Percentiles rank a stretch among this genome's conserved stretches.
phyloP scores from a whole-genome alignment of 2,329 filamentous ascomycete genomes.

The Nigrograna mackinnonii region DNA sequence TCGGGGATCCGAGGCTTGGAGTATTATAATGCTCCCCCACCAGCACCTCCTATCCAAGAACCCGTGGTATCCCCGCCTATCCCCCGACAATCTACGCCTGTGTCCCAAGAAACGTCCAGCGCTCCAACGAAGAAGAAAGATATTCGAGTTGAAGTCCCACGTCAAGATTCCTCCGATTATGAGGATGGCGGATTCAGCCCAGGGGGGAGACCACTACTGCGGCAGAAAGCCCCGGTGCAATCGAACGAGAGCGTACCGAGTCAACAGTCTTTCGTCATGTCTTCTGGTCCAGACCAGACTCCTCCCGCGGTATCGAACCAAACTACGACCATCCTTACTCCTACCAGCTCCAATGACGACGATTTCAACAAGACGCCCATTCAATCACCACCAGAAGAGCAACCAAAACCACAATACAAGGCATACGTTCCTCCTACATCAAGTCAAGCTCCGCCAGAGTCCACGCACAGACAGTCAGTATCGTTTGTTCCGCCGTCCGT shows the following conservation, averaged over 20 bases:
- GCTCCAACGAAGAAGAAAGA: constrained; percentile 12
- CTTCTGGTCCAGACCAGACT: constrained; percentile 23
- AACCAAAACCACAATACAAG: constrained; percentile 29
- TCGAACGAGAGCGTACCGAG: constrained; percentile 12
- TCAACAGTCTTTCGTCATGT: constrained; percentile 15
- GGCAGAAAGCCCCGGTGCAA: constrained; percentile 18
- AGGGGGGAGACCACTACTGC: constrained; percentile 55
- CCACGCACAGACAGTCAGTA: constrained; percentile 26
- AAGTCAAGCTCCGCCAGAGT: constrained; percentile 10
- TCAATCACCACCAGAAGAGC: constrained; percentile 31
- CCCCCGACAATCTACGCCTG: constrained; percentile 3
- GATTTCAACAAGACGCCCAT: constrained; percentile 34
- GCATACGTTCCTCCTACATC: constrained; percentile 33
- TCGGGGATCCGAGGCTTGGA: constrained; percentile 47
- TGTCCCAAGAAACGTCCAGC: constrained; percentile 7
- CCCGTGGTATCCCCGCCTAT: background rate
- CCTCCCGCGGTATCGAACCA: constrained; percentile 17
- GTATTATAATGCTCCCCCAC: constrained; percentile 34
- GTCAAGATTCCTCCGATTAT: constrained; percentile 7
- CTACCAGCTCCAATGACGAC: constrained; percentile 38
- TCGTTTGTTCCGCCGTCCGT: constrained; percentile 18
- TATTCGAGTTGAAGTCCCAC: constrained; percentile 18
- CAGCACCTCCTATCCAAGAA: constrained; percentile 9
- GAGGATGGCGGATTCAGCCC: constrained; percentile 52
- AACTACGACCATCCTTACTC: constrained; percentile 35